Evolutionary conservation across 805 yeast genomes (phyloP), one percentile per base, ranked within the genome.

Genomic region (Candida silvatica): DNA sequence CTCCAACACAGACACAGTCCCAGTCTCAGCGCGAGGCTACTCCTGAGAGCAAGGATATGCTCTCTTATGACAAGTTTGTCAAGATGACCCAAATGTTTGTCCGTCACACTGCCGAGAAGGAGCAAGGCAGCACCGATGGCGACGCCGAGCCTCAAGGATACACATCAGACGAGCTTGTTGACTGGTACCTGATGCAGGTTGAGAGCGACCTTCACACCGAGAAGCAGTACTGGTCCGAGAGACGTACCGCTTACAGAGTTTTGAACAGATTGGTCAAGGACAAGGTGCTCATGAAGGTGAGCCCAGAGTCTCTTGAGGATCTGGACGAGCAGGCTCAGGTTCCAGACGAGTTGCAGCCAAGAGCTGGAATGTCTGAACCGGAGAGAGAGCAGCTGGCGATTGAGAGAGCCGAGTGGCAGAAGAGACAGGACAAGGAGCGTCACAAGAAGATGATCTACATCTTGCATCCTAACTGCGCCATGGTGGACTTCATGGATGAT

Each of bases 11-110:
- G 12, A 22, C 26, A 27, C 36, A 40, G 22, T 27, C 38, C 14
- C 39, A 31, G 27, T 29, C 35, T 3, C 37, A 31, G 22, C 28
- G 15, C 12, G 20, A 29, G 15, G n/a, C n/a, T n/a, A n/a, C n/a
- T n/a, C n/a, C n/a, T n/a, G n/a, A n/a, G n/a, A 32, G 59, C 34
- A 71, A 70, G 47, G 47, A 51, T 31, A 62, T 77, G 6, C 75
- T 92, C 35, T 68, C 95, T 1, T 86, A 86, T 54, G 97, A 90
- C 51, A 83, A 82, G 55, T 90, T 86, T 56, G 80, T 82, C 20
- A 69, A 77, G 31, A 83, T 88, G 66, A 83, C 85, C 80, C 83
- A 85, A 53, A 57, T 80, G 40, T 64, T 88, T 43, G 87, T 88
- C 19, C 67, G 70, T 35, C 73, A 74, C 47, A 60, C 59, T 32